phyloP scores from a whole-genome alignment of 495 filamentous ascomycete species.

The Podospora sp. region DNA sequence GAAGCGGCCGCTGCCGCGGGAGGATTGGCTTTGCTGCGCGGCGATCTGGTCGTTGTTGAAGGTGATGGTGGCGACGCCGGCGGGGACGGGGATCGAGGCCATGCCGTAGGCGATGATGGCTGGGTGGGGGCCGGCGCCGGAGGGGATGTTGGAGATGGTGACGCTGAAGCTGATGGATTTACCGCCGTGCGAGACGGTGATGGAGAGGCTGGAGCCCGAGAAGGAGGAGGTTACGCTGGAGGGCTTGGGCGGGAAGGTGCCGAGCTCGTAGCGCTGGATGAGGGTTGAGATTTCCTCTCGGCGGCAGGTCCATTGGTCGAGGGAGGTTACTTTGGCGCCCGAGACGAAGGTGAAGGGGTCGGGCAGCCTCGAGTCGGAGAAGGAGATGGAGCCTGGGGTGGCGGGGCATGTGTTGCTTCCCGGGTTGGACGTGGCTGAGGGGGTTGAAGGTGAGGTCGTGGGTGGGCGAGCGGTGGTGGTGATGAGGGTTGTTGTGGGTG shows the following conservation, averaged over 20 bases:
- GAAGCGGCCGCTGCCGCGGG: constrained; percentile 51
- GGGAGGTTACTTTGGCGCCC: constrained; percentile 47
- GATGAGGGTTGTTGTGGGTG: constrained; percentile 10
- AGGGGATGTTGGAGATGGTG: constrained; percentile 43
- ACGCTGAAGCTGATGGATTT: constrained; percentile 54
- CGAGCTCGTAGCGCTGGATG: constrained; percentile 56
- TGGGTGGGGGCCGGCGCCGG: constrained; percentile 42
- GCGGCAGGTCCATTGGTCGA: constrained; percentile 52
- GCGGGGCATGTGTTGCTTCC: constrained; percentile 22
- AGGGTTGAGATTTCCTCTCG: constrained; percentile 53
- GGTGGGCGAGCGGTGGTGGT: constrained; percentile 9
- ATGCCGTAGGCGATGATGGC: constrained; percentile 54
- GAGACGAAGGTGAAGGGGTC: constrained; percentile 55
- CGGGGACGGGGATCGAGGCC: constrained; percentile 48
- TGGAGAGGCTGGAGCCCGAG: constrained; percentile 40
- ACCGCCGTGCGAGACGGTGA: constrained; percentile 46
- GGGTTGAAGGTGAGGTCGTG: constrained; percentile 11
- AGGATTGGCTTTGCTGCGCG: constrained; percentile 39
- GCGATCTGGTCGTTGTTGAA: constrained; percentile 56
- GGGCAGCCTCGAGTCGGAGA: constrained; percentile 39
- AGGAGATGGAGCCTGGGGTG: constrained; percentile 21
- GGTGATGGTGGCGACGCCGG: constrained; percentile 49
- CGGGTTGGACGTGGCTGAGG: not conserved
- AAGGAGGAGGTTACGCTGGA: constrained; percentile 42
- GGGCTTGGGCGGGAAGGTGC: constrained; percentile 48